Base-by-base conservation (phyloP, 2,329 filamentous ascomycete species). In the Aspergillus alliaceus region DNA sequence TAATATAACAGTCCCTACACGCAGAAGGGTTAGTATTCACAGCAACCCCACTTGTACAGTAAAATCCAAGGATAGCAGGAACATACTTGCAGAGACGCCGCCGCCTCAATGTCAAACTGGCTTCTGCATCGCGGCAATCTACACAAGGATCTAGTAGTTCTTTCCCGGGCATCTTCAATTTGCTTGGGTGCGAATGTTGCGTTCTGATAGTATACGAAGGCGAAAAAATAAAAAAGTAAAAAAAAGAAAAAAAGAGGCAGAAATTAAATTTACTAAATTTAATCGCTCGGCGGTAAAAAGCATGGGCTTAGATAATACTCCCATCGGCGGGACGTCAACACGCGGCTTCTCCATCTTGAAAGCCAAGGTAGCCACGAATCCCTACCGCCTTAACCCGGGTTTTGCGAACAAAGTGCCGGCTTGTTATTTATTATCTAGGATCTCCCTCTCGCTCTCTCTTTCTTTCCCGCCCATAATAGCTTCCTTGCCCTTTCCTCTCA, bases 1-100 rank as follows among this genome's bases (percentile, higher is more conserved):
- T 83, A 57, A 83, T 79, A 76, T 93, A 97, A 77, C 95, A 98
- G 60, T 82, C 76, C 55, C 88, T 91, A 49, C 14, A 46, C 31
- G 6, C 3, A 27, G 64, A 34, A 29, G 35, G 15, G 46, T 66
- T 57, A 66, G 58, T 59, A 49, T 40, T 32, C 40, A 44, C 29
- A 34, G 24, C 15, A 46, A 52, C 22, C 27, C 39, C 51, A 46
- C 51, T 47, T 46, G 24, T 31, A 46, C 22, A 32, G 14, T 35
- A 44, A 51, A 40, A 22, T 42, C 57, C 39, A 37, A 25, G 51
- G 27, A 53, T 37, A 51, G 42, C 29, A 35, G 37, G n/a, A 44
- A 62, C 79, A 64, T 71, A 86, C 82, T 77, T 77, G 80, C 87
- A 90, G 15, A 88, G 78, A 27, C 79, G 79, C 64, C 87, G 84